phyloP scores from a whole-genome alignment of 805 yeast genomes.

The Wickerhamomyces strasburgensis region DNA sequence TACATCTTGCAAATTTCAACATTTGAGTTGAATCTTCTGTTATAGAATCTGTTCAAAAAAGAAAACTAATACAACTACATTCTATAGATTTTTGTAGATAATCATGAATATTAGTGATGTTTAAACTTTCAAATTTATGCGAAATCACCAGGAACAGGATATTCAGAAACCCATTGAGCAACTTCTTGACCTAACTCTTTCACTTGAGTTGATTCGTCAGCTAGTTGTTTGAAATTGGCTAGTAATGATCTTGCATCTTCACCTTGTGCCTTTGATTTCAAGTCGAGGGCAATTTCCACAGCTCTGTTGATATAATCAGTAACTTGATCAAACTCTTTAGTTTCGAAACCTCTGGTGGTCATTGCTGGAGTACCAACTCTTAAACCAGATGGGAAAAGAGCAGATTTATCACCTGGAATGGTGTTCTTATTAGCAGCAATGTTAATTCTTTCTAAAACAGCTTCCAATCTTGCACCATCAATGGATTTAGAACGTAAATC shows the following conservation, averaged over 20 bases:
- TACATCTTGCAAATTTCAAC: constrained; percentile 20
- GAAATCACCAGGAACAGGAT: constrained; percentile 84
- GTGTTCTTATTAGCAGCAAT: constrained; percentile 96
- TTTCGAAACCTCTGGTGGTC: constrained; percentile 91
- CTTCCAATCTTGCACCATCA: constrained; percentile 96
- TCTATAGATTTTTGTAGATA: no score
- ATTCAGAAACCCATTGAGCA: constrained; percentile 63
- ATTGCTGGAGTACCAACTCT: constrained; percentile 98
- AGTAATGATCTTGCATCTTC: constrained; percentile 52
- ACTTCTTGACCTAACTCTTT: constrained; percentile 61
- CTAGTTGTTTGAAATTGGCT: constrained; percentile 66
- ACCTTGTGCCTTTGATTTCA: constrained; percentile 58
- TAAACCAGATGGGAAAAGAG: constrained; percentile 92
- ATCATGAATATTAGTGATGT: no score
- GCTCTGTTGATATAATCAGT: constrained; percentile 78
- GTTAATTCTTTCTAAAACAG: constrained; percentile 81
- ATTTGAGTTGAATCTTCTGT: no score
- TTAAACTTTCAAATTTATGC: constrained; percentile 10
- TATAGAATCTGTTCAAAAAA: no score
- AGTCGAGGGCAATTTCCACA: constrained; percentile 57
- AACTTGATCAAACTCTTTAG: constrained; percentile 72
- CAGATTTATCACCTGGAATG: constrained; percentile 94
- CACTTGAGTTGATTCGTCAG: constrained; percentile 58
- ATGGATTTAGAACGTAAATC: constrained; percentile 70
- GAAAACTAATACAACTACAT: no score